phyloP scores from a whole-genome alignment of 768 basidiomycete genomes.

The Tricholoma saponaceum region DNA sequence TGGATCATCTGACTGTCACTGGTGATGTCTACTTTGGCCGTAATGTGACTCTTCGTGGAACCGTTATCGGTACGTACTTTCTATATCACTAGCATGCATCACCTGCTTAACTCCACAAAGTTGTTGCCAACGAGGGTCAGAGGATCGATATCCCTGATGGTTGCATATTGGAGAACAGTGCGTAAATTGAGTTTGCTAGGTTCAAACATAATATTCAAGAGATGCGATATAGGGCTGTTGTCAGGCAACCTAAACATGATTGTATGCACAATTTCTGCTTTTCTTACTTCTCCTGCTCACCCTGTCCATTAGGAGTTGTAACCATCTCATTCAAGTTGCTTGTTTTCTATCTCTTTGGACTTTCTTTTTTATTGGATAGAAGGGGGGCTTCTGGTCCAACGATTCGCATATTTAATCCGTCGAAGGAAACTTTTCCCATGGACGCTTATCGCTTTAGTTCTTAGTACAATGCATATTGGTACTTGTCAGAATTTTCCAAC shows the following conservation, averaged over 20 bases:
- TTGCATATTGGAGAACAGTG: conserved; percentile 70
- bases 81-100: background rate
- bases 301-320: conserved; percentile 24
- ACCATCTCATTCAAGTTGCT: conserved; percentile 7
- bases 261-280: conserved; percentile 28
- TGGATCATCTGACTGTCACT: conserved; percentile 92
- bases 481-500: too few relatives aligned
- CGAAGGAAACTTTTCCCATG: background rate
- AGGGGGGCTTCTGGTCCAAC: background rate
- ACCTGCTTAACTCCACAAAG: conserved; percentile 17
- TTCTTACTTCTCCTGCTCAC: background rate
- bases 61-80: conserved; percentile 62
- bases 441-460: background rate
- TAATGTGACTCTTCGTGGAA: conserved; percentile 81
- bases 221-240: conserved; percentile 48
- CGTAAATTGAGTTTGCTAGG: conserved; percentile 13
- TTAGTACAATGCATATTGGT: background rate
- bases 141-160: conserved; percentile 84
- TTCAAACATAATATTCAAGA: background rate
- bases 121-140: conserved; percentile 80
- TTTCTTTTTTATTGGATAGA: background rate
- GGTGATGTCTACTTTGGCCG: conserved; percentile 91
- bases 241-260: conserved; percentile 87
- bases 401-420: background rate
- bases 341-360: background rate